Conservation (phyloP, 345 rosid species). For the Citrus medica region DNA sequence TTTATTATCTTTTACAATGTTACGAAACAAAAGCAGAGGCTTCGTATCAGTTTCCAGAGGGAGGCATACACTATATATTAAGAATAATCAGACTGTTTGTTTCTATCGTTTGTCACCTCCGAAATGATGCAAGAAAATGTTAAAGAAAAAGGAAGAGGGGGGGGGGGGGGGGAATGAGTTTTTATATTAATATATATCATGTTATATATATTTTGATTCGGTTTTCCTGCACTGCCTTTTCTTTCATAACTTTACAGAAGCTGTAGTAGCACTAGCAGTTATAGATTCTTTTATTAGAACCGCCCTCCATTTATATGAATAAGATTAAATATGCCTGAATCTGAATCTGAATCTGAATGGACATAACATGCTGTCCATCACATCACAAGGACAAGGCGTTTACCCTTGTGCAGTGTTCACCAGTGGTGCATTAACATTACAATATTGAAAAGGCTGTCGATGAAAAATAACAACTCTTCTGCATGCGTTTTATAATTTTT, state of each 20-base stretch:
- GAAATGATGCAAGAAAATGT: not conserved
- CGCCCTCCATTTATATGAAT: not conserved
- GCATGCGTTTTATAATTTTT: no score
- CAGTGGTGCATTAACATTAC: not conserved
- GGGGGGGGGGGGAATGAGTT: rapidly evolving
- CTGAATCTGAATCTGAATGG: not conserved
- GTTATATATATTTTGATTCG: no score
- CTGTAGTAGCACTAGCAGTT: no score
- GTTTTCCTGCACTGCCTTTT: not conserved
- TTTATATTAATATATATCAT: no score
- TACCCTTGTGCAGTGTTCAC: not conserved
- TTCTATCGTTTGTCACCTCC: not conserved
- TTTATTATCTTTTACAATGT: not conserved
- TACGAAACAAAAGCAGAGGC: no score
- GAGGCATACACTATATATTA: no score
- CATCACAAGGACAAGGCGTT: not conserved
- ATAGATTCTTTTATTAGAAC: not conserved
- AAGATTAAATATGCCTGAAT: not conserved
- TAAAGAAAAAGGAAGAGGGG: no score
- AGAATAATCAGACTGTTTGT: no score
- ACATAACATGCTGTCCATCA: not conserved
- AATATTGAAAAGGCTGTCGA: no score
- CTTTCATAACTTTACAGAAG: not conserved
- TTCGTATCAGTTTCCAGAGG: no score
- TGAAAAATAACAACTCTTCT: no score